These are phyloP conservation scores for Discostella pseudostelligera DNA, from an alignment of 108 stramenopile genomes.

Conservation along the genomic window DNA sequence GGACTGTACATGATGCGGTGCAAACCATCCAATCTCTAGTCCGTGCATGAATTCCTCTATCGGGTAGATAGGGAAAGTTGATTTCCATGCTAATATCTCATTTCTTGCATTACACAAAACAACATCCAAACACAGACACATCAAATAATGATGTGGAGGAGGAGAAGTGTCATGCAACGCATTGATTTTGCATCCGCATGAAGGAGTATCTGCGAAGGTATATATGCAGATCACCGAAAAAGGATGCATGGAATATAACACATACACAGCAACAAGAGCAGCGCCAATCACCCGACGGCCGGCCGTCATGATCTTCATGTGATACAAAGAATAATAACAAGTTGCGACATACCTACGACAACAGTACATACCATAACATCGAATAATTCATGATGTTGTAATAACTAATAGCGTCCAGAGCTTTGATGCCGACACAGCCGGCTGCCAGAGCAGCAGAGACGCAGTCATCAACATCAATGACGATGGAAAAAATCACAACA, in stretches of 20 bases:
- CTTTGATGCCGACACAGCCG: too few species aligned
- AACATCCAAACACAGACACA: neutral
- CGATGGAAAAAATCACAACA: too few species aligned
- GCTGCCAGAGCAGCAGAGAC: too few species aligned
- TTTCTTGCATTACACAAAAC: constrained; percentile 13
- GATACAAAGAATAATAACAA: too few species aligned
- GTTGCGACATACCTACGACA: too few species aligned
- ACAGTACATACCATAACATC: too few species aligned
- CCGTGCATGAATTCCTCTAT: constrained; percentile 1
- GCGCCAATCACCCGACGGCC: constrained; percentile 62
- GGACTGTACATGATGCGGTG: constrained; percentile 15
- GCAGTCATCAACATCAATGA: too few species aligned
- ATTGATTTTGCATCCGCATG: constrained; percentile 33
- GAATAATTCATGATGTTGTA: too few species aligned
- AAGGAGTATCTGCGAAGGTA: constrained; percentile 24
- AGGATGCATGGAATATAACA: constrained; percentile 14
- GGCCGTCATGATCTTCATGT: too few species aligned
- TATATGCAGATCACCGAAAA: constrained; percentile 25
- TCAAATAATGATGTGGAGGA: too few species aligned
- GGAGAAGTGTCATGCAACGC: constrained; percentile 2
- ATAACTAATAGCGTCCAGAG: too few species aligned
- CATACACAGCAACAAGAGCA: constrained; percentile 18
- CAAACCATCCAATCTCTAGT: neutral
- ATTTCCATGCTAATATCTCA: constrained; percentile 27
- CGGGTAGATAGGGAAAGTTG: constrained; percentile 7